These are phyloP conservation scores for Physcomitrium patens DNA, from an alignment of 225 moss, liverwort and hornwort genomes.

Conservation along the genomic window DNA sequence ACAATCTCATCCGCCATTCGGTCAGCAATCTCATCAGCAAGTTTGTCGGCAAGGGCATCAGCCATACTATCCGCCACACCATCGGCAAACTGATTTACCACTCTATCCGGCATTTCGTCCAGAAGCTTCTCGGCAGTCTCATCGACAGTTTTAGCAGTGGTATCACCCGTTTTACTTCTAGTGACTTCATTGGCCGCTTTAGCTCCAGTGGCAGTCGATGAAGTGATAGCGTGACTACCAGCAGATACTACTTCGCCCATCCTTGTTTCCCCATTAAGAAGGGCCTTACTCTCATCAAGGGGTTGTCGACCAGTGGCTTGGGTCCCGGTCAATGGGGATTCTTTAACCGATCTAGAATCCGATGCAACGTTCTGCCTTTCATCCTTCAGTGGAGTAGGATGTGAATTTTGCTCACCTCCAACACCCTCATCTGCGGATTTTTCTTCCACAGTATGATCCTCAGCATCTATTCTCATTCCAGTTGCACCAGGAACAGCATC, in stretches of 20 bases:
- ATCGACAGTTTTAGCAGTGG: constrained; percentile 16
- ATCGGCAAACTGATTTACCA: constrained; percentile 24
- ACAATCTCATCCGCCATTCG: constrained; percentile 55
- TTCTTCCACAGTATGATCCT: background rate
- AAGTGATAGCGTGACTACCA: constrained; percentile 14
- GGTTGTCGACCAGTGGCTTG: constrained; percentile 29
- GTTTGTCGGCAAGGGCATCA: constrained; percentile 60
- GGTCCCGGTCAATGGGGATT: background rate
- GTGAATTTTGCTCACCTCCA: constrained; percentile 25
- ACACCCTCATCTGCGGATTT: constrained; percentile 7
- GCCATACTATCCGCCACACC: constrained; percentile 45
- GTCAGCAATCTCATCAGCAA: constrained; percentile 63
- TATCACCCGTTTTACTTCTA: background rate
- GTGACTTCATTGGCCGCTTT: constrained; percentile 28
- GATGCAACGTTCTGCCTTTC: constrained; percentile 23
- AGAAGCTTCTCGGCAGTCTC: constrained; percentile 35
- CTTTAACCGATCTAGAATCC: constrained; percentile 4
- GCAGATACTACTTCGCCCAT: constrained; percentile 26
- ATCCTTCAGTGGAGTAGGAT: constrained; percentile 5
- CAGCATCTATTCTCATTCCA: background rate
- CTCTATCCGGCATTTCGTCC: constrained; percentile 17
- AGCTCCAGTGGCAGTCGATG: background rate
- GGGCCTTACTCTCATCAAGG: constrained; percentile 3
- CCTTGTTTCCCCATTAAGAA: constrained; percentile 31
- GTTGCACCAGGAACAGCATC: background rate